Base-by-base conservation (phyloP, 148 eudicot genomes). In the Silene conica region DNA sequence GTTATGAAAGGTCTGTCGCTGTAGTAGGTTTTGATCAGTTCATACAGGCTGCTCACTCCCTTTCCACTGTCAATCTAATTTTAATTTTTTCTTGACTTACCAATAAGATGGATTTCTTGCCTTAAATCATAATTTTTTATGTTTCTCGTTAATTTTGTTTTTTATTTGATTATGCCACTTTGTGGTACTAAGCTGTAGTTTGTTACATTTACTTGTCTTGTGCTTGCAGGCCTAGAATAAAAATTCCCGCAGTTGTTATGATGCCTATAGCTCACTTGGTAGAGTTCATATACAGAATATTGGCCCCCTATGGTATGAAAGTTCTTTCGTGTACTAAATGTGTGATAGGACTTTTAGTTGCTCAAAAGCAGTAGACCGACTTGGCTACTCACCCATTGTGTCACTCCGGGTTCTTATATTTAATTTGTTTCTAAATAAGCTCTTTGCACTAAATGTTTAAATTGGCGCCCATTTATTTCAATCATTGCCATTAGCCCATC, bases 241-340 rank as follows among this genome's bases (percentile, higher is more conserved):
- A 90, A 80, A 85, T 96, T 83, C 97, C 99, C 73, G 91, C 84
- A 7, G 74, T 62, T 81, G 80, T 92, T 56, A 82, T 96, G 82
- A 90, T 96, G 99, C 99, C 99, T 59, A 89, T 92, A 79, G 99
- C 96, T 23, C 85, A 79, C 74, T 71, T 96, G 84, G 96, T 92
- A 55, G 96, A 89, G 88, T 72, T 70, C 64, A 83, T 73, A 4
- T 92, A 92, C 80, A 96, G 82, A 77, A 59, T 92, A 28, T 82
- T 96, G 50, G 99, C 90, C 8, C 92, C 96, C 38, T 92, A 85
- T 79, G 97, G 99, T 18, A 92, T 92, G 99, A 92, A 90, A 85
- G 99, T 92, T 70, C 83, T 90, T 22, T 86, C 96, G n/a, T n/a
- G n/a, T n/a, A n/a, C n/a, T n/a, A n/a, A n/a, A n/a, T n/a, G 71